Base-by-base conservation (phyloP, 2,329 filamentous ascomycete species). In the Botrytis fragariae region DNA sequence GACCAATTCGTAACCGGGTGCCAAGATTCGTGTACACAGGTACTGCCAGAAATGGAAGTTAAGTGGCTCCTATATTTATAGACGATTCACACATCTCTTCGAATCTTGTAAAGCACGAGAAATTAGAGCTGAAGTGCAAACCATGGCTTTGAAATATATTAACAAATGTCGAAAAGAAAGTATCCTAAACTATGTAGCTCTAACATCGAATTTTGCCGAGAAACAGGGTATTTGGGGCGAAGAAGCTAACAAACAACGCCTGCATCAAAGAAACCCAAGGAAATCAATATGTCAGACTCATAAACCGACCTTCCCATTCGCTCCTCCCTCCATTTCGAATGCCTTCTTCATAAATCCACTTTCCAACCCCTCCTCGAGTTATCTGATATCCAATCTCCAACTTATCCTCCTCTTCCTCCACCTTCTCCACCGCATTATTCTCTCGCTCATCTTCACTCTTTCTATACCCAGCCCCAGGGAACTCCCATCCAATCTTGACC, bases 1-100 rank as follows among this genome's bases (percentile, higher is more conserved):
- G 1, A n/a, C 0, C 1, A n/a, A 14, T 39, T 39, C 3, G 5
- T 0, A 10, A 16, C 1, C 59, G 35, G 1, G 20, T 7, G 35
- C 8, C 25, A 3, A 4, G n/a, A n/a, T 8, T 8, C 16, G 3
- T 9, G 35, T 61, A 1, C 35, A 39, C 14, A 1, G 7, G 20
- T 39, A 2, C 12, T 6, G 22, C n/a, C 35, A 62, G 22, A 42
- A n/a, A 8, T 4, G 22, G 7, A 61, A 42, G 7, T 42, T 1
- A 1, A 7, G 14, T n/a, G 1, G 60, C 20, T 7, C 22, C 6
- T n/a, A 37, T 3, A 1, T 8, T 9, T n/a, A 22, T 18, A 61
- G 1, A 39, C 29, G 2, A 7, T 18, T 16, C 7, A 39, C 14
- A 61, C 7, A 39, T 61, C 10, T 39, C 59, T 25, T 22, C 12